Evolutionary conservation across 1,284 basidiomycete species (phyloP).

Genomic region (Naganishia liquefaciens): DNA sequence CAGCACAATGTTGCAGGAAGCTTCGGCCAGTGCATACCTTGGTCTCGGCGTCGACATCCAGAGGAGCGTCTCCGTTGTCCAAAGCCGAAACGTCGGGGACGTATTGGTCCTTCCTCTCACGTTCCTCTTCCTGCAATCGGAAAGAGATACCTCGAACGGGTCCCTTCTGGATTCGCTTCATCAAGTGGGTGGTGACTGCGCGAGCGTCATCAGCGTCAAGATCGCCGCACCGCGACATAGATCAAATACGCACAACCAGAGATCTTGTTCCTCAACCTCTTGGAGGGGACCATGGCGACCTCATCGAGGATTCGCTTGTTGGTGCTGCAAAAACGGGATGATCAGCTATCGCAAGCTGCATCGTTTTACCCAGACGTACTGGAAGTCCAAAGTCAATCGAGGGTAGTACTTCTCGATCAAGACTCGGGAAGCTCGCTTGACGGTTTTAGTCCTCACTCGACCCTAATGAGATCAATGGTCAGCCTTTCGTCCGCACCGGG

Average conservation of each 20-base stretch:
- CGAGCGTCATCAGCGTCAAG: slow-evolving; percentile 2
- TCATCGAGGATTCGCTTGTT: slow-evolving; percentile 99
- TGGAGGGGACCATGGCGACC: slow-evolving; percentile 96
- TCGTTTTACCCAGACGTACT: slow-evolving; percentile 54
- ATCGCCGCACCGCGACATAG: not conserved
- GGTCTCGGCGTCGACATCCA: slow-evolving; percentile 88
- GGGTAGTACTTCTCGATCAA: slow-evolving; percentile 99
- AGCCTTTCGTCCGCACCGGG: not conserved
- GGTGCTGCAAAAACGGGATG: slow-evolving; percentile 59
- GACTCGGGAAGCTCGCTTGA: slow-evolving; percentile 98
- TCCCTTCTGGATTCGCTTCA: slow-evolving; percentile 99
- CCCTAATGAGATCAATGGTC: slow-evolving; percentile 62
- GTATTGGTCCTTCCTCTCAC: slow-evolving; percentile 99
- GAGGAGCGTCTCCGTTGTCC: slow-evolving; percentile 69
- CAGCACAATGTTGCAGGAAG: too few species aligned
- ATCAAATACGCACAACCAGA: slow-evolving; percentile 69
- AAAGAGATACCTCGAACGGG: slow-evolving; percentile 99
- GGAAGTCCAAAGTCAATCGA: slow-evolving; percentile 92
- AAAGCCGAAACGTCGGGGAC: slow-evolving; percentile 95
- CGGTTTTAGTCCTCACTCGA: slow-evolving; percentile 99
- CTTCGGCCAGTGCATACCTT: slow-evolving; percentile 60
- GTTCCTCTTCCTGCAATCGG: slow-evolving; percentile 99
- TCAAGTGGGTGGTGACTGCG: slow-evolving; percentile 92
- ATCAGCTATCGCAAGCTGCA: not conserved
- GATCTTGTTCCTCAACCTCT: slow-evolving; percentile 99